Conservation (phyloP, 441 rosid genomes). For the Pelargonium cotyledonis region DNA sequence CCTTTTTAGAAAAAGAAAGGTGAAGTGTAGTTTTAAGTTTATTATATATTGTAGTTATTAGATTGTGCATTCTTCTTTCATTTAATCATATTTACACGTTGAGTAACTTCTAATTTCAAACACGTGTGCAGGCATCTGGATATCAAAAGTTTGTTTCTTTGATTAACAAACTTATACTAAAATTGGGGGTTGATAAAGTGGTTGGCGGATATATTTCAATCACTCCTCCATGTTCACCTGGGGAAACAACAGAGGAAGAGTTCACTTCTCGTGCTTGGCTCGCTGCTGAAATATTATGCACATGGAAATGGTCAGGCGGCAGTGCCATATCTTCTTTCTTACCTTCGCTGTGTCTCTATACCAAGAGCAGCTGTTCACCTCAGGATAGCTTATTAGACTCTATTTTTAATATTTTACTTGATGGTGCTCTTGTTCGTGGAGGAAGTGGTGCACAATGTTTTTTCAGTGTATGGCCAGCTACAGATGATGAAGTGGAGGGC, state of each 20-base stretch:
- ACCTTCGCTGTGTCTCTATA: slow-evolving; percentile 51
- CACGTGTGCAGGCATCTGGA: slow-evolving; percentile 49
- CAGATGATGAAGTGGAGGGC: slow-evolving; percentile 41
- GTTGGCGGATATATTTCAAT: slow-evolving; percentile 27
- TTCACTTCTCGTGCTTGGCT: slow-evolving; percentile 68
- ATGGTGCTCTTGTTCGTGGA: slow-evolving; percentile 75
- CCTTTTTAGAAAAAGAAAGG: neutral
- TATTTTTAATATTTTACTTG: slow-evolving; percentile 64
- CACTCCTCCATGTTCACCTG: slow-evolving; percentile 15
- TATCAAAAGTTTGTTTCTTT: slow-evolving; percentile 56
- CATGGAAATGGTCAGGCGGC: slow-evolving; percentile 96
- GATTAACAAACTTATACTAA: slow-evolving; percentile 52
- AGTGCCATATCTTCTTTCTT: slow-evolving; percentile 60
- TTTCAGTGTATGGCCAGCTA: slow-evolving; percentile 38
- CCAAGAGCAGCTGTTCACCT: slow-evolving; percentile 35
- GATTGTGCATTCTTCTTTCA: neutral
- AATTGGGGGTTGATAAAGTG: slow-evolving; percentile 58
- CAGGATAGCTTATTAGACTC: slow-evolving; percentile 50
- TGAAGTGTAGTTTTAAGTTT: neutral
- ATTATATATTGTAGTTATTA: neutral
- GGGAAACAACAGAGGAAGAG: slow-evolving; percentile 28
- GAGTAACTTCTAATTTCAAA: slow-evolving; percentile 9
- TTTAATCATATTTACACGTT: slow-evolving; percentile 11
- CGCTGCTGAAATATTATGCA: slow-evolving; percentile 82
- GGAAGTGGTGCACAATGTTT: slow-evolving; percentile 31